These are phyloP conservation scores for Xerophyta viscosa DNA, from an alignment of 106 monocot genomes.

Conservation along the genomic window DNA sequence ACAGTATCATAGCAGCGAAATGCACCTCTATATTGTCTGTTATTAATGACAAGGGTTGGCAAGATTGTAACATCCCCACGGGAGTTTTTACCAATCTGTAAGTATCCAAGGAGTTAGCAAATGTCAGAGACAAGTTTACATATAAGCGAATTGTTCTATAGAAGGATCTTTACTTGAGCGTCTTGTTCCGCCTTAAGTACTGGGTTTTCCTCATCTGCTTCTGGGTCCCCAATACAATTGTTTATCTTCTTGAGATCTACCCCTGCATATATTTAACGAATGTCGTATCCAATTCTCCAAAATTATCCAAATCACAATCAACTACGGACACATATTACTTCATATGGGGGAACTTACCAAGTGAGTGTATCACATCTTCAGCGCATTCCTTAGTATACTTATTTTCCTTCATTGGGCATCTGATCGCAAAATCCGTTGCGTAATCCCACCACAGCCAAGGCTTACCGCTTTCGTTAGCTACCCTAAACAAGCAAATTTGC, in stretches of 20 bases:
- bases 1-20: not conserved
- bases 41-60: constrained; percentile 62
- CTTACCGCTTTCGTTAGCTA: constrained; percentile 29
- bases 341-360: constrained; percentile 13
- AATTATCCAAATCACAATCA: too few species aligned
- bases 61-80: constrained; percentile 68
- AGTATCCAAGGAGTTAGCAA: too few species aligned
- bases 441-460: constrained; percentile 43
- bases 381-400: constrained; percentile 31
- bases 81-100: constrained; percentile 50
- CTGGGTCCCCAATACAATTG: constrained; percentile 52
- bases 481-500: constrained; percentile 29
- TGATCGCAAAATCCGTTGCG: constrained; percentile 29
- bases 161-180: constrained; percentile 30
- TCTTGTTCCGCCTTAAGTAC: constrained; percentile 59
- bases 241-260: constrained; percentile 39
- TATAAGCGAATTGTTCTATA: too few species aligned
- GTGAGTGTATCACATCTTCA: constrained; percentile 22
- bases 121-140: too few species aligned
- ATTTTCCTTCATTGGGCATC: constrained; percentile 34
- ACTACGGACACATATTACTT: too few species aligned
- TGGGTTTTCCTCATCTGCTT: constrained; percentile 42
- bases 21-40: constrained; percentile 56
- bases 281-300: not conserved
- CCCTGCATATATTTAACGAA: constrained; percentile 9